Percentiles rank a stretch among this genome's conserved stretches.
Evolutionary conservation across 2,329 filamentous ascomycete genomes (phyloP).

Genomic region (Penicillium sp.): DNA sequence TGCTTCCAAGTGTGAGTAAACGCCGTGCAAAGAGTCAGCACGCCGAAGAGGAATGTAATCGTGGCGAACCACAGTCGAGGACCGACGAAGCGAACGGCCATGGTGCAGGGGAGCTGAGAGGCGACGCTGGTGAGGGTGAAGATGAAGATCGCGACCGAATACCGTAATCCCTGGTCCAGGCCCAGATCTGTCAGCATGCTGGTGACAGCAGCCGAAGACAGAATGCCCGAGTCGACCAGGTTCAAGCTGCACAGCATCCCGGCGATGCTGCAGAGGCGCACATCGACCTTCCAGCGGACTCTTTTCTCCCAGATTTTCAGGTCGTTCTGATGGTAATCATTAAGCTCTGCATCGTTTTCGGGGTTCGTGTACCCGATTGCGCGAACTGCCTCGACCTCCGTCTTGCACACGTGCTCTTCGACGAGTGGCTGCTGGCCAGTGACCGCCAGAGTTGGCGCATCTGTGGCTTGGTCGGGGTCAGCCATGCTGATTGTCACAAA

Average conservation of each 20-base stretch:
- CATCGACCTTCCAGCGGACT: slow-evolving; percentile 62
- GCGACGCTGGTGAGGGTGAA: slow-evolving; percentile 67
- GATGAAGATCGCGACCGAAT: slow-evolving; percentile 69
- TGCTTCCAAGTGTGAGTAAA: slow-evolving; percentile 66
- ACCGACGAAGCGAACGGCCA: slow-evolving; percentile 63
- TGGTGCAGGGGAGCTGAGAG: slow-evolving; percentile 66
- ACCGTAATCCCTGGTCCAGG: slow-evolving; percentile 60
- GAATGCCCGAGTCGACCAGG: slow-evolving; percentile 66
- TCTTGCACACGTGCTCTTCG: too few species aligned
- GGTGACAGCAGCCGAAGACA: slow-evolving; percentile 67
- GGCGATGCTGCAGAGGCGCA: slow-evolving; percentile 67
- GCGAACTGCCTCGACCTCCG: too few species aligned
- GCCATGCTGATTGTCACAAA: too few species aligned
- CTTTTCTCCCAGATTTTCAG: slow-evolving; percentile 41
- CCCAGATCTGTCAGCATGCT: slow-evolving; percentile 64
- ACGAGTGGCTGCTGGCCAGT: too few species aligned
- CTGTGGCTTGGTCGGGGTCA: too few species aligned
- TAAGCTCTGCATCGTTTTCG: background rate
- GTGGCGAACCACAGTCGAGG: slow-evolving; percentile 61
- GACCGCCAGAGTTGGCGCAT: too few species aligned
- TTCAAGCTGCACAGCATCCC: slow-evolving; percentile 69
- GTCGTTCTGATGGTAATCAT: slow-evolving; percentile 14
- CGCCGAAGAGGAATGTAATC: slow-evolving; percentile 60
- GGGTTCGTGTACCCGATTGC: background rate
- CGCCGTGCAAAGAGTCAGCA: slow-evolving; percentile 66